Evolutionary conservation across 208 protist genomes (phyloP).

Genomic region (Leishmania guyanensis): DNA sequence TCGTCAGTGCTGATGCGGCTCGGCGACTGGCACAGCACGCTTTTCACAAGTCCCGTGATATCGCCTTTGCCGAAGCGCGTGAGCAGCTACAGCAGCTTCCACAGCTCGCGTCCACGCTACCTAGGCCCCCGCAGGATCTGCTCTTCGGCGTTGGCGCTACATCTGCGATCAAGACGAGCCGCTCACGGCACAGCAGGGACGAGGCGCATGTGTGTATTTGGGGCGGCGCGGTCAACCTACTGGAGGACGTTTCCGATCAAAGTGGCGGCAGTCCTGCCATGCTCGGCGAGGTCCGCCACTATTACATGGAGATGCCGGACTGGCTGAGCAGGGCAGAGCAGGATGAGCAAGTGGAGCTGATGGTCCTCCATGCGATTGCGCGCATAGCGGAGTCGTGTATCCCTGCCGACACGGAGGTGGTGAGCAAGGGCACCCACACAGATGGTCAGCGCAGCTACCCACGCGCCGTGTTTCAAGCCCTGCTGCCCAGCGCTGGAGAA

Average conservation of each 20-base stretch:
- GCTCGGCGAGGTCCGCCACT: slow-evolving; percentile 24
- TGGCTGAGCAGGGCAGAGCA: slow-evolving; percentile 38
- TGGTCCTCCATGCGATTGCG: slow-evolving; percentile 56
- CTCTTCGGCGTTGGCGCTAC: slow-evolving; percentile 70
- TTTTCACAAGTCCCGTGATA: slow-evolving; percentile 25
- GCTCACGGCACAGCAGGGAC: slow-evolving; percentile 39
- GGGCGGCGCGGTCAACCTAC: slow-evolving; percentile 16
- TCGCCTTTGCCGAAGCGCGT: slow-evolving; percentile 7
- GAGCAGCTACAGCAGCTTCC: not conserved
- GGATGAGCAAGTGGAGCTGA: slow-evolving; percentile 48
- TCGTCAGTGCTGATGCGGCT: slow-evolving; percentile 38
- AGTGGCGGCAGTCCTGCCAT: not conserved
- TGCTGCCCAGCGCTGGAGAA: not conserved
- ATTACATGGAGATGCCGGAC: slow-evolving; percentile 43
- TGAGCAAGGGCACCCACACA: not conserved
- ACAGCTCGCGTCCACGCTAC: not conserved
- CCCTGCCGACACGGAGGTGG: slow-evolving; percentile 4
- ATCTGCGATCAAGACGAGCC: slow-evolving; percentile 47
- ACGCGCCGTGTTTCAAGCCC: slow-evolving; percentile 3
- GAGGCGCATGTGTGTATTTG: slow-evolving; percentile 57
- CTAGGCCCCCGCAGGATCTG: not conserved
- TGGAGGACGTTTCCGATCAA: not conserved
- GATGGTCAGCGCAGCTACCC: not conserved
- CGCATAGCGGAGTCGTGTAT: slow-evolving; percentile 15
- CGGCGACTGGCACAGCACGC: slow-evolving; percentile 70